phyloP scores from a whole-genome alignment of 768 basidiomycete genomes.

The Thelephora ganbajun region DNA sequence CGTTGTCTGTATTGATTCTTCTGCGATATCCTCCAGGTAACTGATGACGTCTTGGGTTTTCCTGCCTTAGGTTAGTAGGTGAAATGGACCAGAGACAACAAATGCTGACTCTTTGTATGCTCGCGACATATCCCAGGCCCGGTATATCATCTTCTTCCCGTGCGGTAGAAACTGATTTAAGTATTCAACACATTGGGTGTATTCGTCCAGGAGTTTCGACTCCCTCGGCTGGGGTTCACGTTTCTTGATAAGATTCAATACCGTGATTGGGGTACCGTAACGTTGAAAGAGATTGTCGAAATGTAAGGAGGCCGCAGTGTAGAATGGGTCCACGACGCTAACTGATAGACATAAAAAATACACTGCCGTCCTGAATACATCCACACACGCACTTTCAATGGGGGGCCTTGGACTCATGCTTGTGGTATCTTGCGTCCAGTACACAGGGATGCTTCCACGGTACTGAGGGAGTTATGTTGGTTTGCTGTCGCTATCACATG shows the following conservation, averaged over 20 bases:
- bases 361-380: background rate
- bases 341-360: slow-evolving; percentile 30
- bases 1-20: slow-evolving; percentile 83
- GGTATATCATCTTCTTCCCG: slow-evolving; percentile 78
- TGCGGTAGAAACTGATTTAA: slow-evolving; percentile 90
- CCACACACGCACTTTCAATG: slow-evolving; percentile 66
- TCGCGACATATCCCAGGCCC: slow-evolving; percentile 92
- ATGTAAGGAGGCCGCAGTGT: slow-evolving; percentile 81
- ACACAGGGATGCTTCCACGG: slow-evolving; percentile 89
- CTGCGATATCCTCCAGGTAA: slow-evolving; percentile 87
- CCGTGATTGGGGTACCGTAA: slow-evolving; percentile 82
- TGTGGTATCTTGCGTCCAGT: slow-evolving; percentile 91
- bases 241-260: slow-evolving; percentile 90
- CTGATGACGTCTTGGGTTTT: slow-evolving; percentile 94
- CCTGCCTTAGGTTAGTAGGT: slow-evolving; percentile 24
- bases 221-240: slow-evolving; percentile 71
- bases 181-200: slow-evolving; percentile 82
- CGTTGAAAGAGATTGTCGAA: slow-evolving; percentile 84
- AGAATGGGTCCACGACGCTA: slow-evolving; percentile 89
- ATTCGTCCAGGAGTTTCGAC: slow-evolving; percentile 80
- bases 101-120: slow-evolving; percentile 83
- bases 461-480: slow-evolving; percentile 32
- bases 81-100: background rate
- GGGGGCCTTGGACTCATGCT: slow-evolving; percentile 89
- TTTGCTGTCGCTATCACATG: background rate